Evolutionary conservation across 2,329 filamentous ascomycete genomes (phyloP), one percentile per base, ranked within the genome.

Genomic region (Stemphylium lycopersici): DNA sequence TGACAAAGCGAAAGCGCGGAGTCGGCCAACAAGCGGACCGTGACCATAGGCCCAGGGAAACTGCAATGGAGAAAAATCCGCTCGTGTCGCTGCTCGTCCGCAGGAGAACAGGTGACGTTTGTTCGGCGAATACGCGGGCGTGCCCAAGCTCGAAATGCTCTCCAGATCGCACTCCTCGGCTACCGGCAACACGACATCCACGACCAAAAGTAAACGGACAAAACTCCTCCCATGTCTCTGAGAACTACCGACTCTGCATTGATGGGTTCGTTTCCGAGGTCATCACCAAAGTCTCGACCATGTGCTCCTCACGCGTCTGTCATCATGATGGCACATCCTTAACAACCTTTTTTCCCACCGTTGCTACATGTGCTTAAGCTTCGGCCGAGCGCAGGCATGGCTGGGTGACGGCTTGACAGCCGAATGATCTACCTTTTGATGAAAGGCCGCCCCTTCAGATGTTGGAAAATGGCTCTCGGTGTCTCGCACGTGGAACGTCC

Each of bases 1-100:
- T 70, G 67, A 71, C 68, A 73, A 69, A 71, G 67, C 68, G 62
- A 65, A 33, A 40, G 64, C 63, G 60, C 63, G 61, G 63, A 67
- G 61, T 68, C 68, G 69, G 67, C 57, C 68, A 67, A 58, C 62
- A 40, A 51, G 65, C 59, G 66, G 61, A 68, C 66, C 63, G 65
- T 63, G 54, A 59, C 48, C 55, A 37, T 56, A 52, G 26, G 45
- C 54, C 50, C 52, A 47, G 53, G 52, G 47, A 57, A 65, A 50
- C 55, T 58, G 59, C 46, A 48, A 47, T 52, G 45, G 32, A 37
- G 31, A 33, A 44, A 32, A 60, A 56, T 47, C 47, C 55, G 52
- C 52, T 43, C 45, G 36, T 36, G 37, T 63, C 52, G 55, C 56
- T 63, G 54, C 54, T 55, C 46, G 58, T 40, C 24, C 46, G 42